Evolutionary conservation across 768 basidiomycete species (phyloP).

Genomic region (Suillus spraguei): DNA sequence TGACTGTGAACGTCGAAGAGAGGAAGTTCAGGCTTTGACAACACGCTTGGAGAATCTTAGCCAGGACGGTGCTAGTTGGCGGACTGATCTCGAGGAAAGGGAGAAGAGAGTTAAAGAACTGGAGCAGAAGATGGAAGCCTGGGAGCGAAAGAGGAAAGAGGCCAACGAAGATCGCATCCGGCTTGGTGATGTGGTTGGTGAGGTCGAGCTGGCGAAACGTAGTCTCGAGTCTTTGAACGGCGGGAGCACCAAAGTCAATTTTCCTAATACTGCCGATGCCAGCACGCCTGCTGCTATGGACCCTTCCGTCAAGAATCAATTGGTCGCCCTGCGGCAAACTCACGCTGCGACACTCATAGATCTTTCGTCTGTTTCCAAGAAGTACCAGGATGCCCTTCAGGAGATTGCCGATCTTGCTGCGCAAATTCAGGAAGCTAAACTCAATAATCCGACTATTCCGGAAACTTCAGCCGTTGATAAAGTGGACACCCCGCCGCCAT

Average conservation of each 20-base stretch:
- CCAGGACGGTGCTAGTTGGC: conserved; percentile 80
- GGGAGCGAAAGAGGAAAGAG: conserved; percentile 71
- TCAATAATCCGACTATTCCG: conserved; percentile 50
- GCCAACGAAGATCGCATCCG: conserved; percentile 67
- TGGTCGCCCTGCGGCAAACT: conserved; percentile 77
- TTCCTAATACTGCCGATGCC: conserved; percentile 31
- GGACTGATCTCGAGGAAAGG: conserved; percentile 80
- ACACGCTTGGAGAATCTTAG: conserved; percentile 67
- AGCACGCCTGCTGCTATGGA: conserved; percentile 37
- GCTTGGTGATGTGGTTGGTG: conserved; percentile 66
- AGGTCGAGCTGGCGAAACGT: conserved; percentile 70
- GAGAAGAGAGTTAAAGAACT: conserved; percentile 76
- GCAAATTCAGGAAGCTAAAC: conserved; percentile 87
- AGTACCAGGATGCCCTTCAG: conserved; percentile 86
- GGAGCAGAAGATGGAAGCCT: conserved; percentile 77
- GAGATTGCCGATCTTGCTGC: conserved; percentile 92
- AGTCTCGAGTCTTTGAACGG: conserved; percentile 53
- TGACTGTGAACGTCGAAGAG: conserved; percentile 73
- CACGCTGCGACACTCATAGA: conserved; percentile 81
- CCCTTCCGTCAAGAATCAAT: conserved; percentile 55
- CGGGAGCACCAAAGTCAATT: conserved; percentile 32
- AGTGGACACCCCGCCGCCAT: conserved; percentile 45
- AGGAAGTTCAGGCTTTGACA: conserved; percentile 73
- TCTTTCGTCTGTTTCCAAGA: conserved; percentile 72
- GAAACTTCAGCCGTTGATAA: conserved; percentile 45